Evolutionary conservation across 345 rosid species (phyloP).

Genomic region (Linum tenue): DNA sequence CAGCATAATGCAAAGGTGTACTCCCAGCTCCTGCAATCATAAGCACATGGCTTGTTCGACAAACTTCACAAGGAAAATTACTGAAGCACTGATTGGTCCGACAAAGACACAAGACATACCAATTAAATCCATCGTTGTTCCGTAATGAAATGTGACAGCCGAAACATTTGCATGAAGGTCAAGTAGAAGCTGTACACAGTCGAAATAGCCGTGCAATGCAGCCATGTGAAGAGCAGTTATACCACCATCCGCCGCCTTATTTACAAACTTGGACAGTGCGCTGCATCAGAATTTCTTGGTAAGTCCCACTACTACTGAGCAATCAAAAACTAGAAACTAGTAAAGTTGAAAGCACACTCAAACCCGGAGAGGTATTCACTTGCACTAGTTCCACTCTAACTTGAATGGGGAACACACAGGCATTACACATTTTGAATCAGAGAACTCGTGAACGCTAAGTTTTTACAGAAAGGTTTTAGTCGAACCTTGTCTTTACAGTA

Average conservation of each 20-base stretch:
- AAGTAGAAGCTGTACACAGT: constrained; percentile 91
- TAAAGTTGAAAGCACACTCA: constrained; percentile 1
- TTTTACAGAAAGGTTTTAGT: constrained; percentile 15
- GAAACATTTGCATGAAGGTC: constrained; percentile 82
- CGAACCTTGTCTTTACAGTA: constrained; percentile 37
- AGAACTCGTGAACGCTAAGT: background rate
- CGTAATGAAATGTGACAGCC: constrained; percentile 80
- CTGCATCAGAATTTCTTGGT: constrained; percentile 39
- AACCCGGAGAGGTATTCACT: background rate
- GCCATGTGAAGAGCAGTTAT: constrained; percentile 98
- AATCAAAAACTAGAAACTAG: background rate
- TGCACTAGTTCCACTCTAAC: no score
- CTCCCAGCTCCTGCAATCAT: constrained; percentile 77
- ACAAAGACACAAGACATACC: constrained; percentile 32
- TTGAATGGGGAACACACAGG: no score
- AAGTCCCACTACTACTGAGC: background rate
- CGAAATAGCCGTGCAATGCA: constrained; percentile 89
- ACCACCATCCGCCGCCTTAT: constrained; percentile 97
- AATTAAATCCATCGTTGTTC: constrained; percentile 97
- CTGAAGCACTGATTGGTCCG: background rate
- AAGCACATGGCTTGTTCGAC: constrained; percentile 12
- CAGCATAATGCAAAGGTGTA: constrained; percentile 95
- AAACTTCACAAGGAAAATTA: constrained; percentile 1
- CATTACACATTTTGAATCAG: background rate
- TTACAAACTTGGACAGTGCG: constrained; percentile 77